A percentile compares a stretch with the other conserved stretches of the same genome.
Evolutionary conservation across 2,329 filamentous ascomycete species (phyloP).

Genomic region (Coniochaeta sp.): DNA sequence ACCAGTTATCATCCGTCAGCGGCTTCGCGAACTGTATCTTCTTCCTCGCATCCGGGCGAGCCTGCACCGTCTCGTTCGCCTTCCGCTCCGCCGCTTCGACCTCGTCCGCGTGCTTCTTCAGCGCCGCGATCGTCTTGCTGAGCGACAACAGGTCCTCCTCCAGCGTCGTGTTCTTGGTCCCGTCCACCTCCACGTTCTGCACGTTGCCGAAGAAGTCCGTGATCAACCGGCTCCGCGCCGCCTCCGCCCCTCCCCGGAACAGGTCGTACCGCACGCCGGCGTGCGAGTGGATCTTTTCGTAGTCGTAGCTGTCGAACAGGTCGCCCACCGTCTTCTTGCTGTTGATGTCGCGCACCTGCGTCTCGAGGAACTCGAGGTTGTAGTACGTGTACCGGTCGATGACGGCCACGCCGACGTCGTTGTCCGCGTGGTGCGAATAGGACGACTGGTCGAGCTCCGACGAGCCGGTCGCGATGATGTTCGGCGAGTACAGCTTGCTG

Average conservation of each 20-base stretch:
- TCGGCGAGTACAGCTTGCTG: conserved; percentile 93
- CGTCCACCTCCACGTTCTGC: conserved; percentile 90
- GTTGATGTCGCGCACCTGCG: conserved; percentile 75
- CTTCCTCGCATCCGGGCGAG: conserved; percentile 16
- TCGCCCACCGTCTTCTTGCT: conserved; percentile 89
- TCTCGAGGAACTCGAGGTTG: conserved; percentile 93
- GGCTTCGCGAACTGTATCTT: conserved; percentile 50
- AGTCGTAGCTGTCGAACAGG: conserved; percentile 93
- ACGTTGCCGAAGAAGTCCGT: conserved; percentile 99
- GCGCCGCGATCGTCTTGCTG: conserved; percentile 55
- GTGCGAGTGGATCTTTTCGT: conserved; percentile 86
- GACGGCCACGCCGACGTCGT: conserved; percentile 94
- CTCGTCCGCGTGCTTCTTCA: conserved; percentile 41
- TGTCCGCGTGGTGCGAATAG: conserved; percentile 96
- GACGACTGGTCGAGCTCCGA: conserved; percentile 93
- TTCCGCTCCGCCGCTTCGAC: conserved; percentile 25
- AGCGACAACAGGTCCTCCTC: conserved; percentile 74
- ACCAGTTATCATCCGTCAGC: conserved; percentile 59
- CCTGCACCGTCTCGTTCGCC: conserved; percentile 13
- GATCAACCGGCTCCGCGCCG: conserved; percentile 70
- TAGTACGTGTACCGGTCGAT: conserved; percentile 99
- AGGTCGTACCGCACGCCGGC: conserved; percentile 91
- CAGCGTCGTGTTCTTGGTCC: conserved; percentile 47
- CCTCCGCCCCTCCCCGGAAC: conserved; percentile 75
- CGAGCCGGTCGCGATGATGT: conserved; percentile 96